Evolutionary conservation across 2,329 filamentous ascomycete species (phyloP), one percentile per base, ranked within the genome.

Genomic region (Aspergillus sp.): DNA sequence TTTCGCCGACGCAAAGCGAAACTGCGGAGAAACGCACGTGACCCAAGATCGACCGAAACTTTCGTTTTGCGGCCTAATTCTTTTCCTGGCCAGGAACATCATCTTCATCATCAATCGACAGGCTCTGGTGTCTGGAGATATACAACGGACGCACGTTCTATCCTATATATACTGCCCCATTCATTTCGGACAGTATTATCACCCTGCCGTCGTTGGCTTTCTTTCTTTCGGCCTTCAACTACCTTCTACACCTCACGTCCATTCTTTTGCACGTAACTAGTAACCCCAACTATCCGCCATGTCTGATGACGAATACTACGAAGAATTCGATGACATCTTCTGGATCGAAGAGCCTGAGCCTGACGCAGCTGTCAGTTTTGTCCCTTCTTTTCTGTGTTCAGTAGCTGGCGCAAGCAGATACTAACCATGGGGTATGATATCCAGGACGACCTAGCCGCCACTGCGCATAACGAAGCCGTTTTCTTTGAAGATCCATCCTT

Each of bases 381-480:
- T 8, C 4, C 7, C 8, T 8, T 2, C 19, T 27, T 39, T 26
- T 3, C 36, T 8, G 19, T 19, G 19, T 19, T 19, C 19, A 19
- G 19, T 19, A 19, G 19, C 19, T 19, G 19, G 19, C 19, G 19
- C 19, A 19, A 19, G 19, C 19, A 19, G 19, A 8, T 28, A 9
- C 30, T 12, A 27, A 9, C 29, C 28, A 38, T 7, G 19, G 19
- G 19, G 19, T 19, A 19, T 12, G 26, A 35, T 28, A 7, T 40
- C 36, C 40, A 71, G 67, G 69, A 74, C 43, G 69, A 73, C 47
- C 60, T 73, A 26, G 70, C 70, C 38, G 63, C 61, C 50, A 62
- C 65, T 42, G 59, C 70, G 29, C 58, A 67, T 9, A 62, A 68
- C 53, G 70, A 70, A 46, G 64, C 68, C 29, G 57, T 67, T 28